Base-by-base conservation (phyloP, 371 early-diverging fungal genomes). In the Quaeritorhiza haematococci region DNA sequence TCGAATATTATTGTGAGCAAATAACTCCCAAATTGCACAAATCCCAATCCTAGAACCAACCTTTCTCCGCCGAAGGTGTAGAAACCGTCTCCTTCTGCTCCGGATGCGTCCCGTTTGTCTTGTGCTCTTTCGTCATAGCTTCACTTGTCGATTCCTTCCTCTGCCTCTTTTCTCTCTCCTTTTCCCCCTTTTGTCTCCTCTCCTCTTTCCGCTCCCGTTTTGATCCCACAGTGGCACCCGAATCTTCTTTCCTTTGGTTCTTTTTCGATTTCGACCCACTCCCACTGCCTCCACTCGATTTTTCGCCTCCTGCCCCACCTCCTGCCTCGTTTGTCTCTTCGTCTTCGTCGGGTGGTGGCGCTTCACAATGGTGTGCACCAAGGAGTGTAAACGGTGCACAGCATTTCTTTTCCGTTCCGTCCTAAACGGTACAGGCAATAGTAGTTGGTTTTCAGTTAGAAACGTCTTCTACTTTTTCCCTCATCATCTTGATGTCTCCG, bases 331-430 rank as follows among this genome's bases (percentile, higher is more conserved):
- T 27, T 10, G 15, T 47, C 27, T 47, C 27, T 54, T 55, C 26
- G 21, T 54, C 42, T 17, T 49, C 43, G 4, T 47, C 58, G 45
- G 47, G 10, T 27, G 15, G 42, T 41, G 45, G 48, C 55, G 50
- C 33, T 23, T 33, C 59, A 61, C 78, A 78, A 23, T 80, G 78
- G 64, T 92, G 92, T 6, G 82, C 78, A 34, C 76, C 80, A 24
- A 90, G 58, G n/a, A 92, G 69, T 0, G 82, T 78, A 59, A 91
- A 89, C 0, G 91, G 89, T 1, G 81, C 87, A 29, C 61, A 70
- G 64, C 92, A 91, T 56, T 84, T 84, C 45, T 75, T 80, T 59
- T 86, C 80, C 46, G 83, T 80, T 6, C 91, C 91, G 67, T 91
- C 89, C 86, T 88, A 60, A 32, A 38, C 19, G 29, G 34, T n/a